Percentiles rank a stretch among this genome's conserved stretches.
These are phyloP conservation scores for Tuber aestivum DNA, from an alignment of 495 filamentous ascomycete species.

Conservation along the genomic window DNA sequence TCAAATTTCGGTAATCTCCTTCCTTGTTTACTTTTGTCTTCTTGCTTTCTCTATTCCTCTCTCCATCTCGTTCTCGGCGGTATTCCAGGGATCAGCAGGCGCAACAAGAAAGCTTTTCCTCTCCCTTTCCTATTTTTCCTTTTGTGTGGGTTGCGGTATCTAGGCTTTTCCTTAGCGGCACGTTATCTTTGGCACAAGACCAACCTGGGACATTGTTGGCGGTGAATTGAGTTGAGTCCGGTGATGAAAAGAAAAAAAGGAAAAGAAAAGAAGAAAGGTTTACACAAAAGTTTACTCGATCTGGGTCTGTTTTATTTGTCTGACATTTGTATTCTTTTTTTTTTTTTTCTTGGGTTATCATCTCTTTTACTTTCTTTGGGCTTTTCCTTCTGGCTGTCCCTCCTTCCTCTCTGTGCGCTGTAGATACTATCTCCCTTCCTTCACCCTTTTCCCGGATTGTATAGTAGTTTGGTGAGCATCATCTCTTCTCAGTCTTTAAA, in stretches of 20 bases:
- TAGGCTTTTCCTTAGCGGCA: not conserved
- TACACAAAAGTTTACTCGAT: constrained; percentile 4
- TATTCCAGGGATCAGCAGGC: not conserved
- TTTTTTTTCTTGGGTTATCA: not conserved
- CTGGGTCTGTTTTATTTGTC: not conserved
- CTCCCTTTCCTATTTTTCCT: not conserved
- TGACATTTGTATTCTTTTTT: not conserved
- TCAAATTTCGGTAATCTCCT: not conserved
- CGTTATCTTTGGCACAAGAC: not conserved
- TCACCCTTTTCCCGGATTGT: not conserved
- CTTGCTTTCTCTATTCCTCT: not conserved
- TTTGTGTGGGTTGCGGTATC: not conserved
- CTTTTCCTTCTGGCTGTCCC: not conserved
- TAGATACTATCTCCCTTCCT: not conserved
- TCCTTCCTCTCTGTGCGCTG: not conserved
- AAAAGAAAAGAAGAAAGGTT: not conserved
- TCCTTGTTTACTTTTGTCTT: not conserved
- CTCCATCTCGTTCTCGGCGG: not conserved
- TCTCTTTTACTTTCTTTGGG: not conserved
- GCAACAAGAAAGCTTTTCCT: not conserved
- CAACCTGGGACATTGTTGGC: not conserved
- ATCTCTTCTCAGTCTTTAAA: constrained; percentile 3
- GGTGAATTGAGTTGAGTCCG: not conserved
- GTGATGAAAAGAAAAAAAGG: not conserved
- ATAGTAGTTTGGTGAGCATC: not conserved